Evolutionary conservation across 441 rosid species (phyloP).

Genomic region (Eruca vesicaria): DNA sequence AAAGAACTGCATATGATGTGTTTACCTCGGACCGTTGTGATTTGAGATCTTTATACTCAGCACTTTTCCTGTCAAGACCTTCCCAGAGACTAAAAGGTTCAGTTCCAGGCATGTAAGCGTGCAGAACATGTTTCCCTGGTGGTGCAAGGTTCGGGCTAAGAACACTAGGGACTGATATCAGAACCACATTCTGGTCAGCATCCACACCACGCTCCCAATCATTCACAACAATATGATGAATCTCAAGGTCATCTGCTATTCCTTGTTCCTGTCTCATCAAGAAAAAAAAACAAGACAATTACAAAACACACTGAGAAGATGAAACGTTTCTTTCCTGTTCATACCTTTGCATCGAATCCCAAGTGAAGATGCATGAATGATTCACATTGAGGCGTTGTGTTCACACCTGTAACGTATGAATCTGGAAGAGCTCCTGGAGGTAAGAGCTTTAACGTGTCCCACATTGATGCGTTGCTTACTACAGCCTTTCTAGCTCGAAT

Average conservation of each 20-base stretch:
- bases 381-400: constrained; percentile 71
- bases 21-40: constrained; percentile 81
- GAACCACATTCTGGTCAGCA: constrained; percentile 92
- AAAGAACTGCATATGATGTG: neutral
- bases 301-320: neutral
- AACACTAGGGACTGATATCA: constrained; percentile 81
- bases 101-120: constrained; percentile 86
- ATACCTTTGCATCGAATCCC: constrained; percentile 83
- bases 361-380: constrained; percentile 98
- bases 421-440: constrained; percentile 67
- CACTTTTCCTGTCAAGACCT: constrained; percentile 75
- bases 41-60: constrained; percentile 74
- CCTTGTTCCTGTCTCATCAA: constrained; percentile 41
- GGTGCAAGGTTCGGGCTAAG: constrained; percentile 84
- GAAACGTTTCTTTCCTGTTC: neutral
- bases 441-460: constrained; percentile 80
- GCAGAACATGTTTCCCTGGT: constrained; percentile 76
- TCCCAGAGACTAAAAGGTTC: constrained; percentile 84
- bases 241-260: constrained; percentile 62
- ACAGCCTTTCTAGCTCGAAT: constrained; percentile 84
- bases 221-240: constrained; percentile 88
- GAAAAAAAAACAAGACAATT: neutral
- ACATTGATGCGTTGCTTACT: constrained; percentile 92
- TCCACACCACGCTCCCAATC: constrained; percentile 91
- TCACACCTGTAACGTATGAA: constrained; percentile 52